A percentile compares a stretch with the other conserved stretches of the same genome.
These are phyloP conservation scores for Funneliformis caledonium DNA, from an alignment of 371 early-diverging fungal species.

Conservation along the genomic window DNA sequence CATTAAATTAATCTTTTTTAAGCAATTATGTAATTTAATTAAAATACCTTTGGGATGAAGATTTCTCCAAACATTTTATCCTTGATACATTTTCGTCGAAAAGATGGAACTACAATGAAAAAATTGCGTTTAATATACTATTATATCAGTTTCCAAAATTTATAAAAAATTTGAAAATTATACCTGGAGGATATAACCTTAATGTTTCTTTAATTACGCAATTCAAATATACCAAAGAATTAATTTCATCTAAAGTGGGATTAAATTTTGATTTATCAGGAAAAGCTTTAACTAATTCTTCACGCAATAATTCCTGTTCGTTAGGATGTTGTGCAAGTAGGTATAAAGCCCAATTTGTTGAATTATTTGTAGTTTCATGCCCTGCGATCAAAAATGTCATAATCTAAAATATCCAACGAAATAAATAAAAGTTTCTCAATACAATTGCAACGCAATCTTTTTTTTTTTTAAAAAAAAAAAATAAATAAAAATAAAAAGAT, in stretches of 20 bases:
- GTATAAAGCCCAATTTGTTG: conserved; percentile 48
- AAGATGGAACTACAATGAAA: not conserved
- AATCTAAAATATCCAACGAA: conserved; percentile 34
- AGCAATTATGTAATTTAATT: too few relatives aligned
- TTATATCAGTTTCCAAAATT: not conserved
- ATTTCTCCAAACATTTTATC: not conserved
- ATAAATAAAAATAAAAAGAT: too few relatives aligned
- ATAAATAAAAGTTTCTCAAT: not conserved
- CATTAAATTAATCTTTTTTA: not conserved
- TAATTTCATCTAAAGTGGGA: not conserved
- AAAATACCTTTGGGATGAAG: not conserved
- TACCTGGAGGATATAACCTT: not conserved
- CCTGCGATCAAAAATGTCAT: conserved; percentile 49
- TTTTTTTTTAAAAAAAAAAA: not conserved
- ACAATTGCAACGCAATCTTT: not conserved
- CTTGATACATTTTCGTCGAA: not conserved
- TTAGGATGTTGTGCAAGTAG: not conserved
- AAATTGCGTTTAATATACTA: not conserved
- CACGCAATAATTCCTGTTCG: not conserved
- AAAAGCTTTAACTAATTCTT: too few relatives aligned
- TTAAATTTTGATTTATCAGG: conserved; percentile 1
- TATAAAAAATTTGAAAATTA: not conserved
- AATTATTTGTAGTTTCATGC: too few relatives aligned
- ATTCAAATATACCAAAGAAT: conserved; percentile 10
- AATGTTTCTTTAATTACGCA: conserved; percentile 20